Conservation (phyloP, 2,329 filamentous ascomycete genomes). For the Bipolaris victoriae region DNA sequence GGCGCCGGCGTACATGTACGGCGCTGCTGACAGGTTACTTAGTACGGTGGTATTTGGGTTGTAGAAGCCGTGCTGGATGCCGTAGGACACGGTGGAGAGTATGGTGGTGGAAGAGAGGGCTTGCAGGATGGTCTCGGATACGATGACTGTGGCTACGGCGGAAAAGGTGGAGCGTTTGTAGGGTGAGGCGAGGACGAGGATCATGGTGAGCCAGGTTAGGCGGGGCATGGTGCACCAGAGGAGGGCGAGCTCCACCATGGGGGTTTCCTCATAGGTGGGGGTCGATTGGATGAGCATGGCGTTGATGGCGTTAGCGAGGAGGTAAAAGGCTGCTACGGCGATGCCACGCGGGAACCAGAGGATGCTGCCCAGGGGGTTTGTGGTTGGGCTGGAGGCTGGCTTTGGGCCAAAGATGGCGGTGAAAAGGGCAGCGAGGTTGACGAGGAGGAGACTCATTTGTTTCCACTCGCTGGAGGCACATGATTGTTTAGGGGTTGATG, state of each 20-base stretch:
- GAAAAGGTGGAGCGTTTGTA: constrained; percentile 20
- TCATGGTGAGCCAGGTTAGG: constrained; percentile 30
- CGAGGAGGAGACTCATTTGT: constrained; percentile 28
- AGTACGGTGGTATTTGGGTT: constrained; percentile 17
- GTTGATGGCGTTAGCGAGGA: constrained; percentile 32
- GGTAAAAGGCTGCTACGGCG: constrained; percentile 26
- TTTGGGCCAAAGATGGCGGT: constrained; percentile 14
- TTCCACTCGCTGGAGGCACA: constrained; percentile 35
- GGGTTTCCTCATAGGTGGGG: constrained; percentile 28
- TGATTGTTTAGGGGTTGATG: background rate
- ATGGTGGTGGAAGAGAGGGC: constrained; percentile 30
- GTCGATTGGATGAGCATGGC: constrained; percentile 28
- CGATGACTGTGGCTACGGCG: constrained; percentile 22
- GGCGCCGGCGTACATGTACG: constrained; percentile 40
- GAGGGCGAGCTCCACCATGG: constrained; percentile 33
- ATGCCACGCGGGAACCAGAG: constrained; percentile 30
- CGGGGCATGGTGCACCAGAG: constrained; percentile 45
- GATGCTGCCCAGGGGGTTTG: background rate
- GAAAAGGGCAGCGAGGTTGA: constrained; percentile 30
- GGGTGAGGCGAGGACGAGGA: constrained; percentile 20
- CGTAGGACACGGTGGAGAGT: constrained; percentile 37
- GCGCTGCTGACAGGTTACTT: constrained; percentile 23
- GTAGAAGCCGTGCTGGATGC: constrained; percentile 38
- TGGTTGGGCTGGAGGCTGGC: background rate
- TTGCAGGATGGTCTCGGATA: constrained; percentile 38